A percentile compares a stretch with the other conserved stretches of the same genome.
Conservation (phyloP, 2,329 filamentous ascomycete species). For the Pseudogymnoascus sp. region DNA sequence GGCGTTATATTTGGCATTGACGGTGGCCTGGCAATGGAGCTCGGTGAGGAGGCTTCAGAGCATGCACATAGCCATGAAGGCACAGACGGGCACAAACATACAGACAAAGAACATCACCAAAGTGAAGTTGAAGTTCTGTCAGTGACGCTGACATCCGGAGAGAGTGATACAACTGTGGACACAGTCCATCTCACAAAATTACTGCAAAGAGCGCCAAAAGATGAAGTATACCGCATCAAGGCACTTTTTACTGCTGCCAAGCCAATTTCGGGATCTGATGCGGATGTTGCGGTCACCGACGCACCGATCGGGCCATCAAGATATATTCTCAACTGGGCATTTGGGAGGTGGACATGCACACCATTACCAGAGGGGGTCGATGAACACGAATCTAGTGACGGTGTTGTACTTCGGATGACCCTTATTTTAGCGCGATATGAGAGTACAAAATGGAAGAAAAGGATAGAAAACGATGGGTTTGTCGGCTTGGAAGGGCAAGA, state of each 20-base stretch:
- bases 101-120: conserved; percentile 53
- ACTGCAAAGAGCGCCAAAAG: conserved; percentile 68
- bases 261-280: conserved; percentile 42
- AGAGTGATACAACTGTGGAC: conserved; percentile 35
- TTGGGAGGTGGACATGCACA: conserved; percentile 90
- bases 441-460: conserved; percentile 69
- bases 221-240: conserved; percentile 95
- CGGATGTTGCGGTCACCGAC: conserved; percentile 30
- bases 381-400: conserved; percentile 47
- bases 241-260: conserved; percentile 46
- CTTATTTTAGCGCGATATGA: conserved; percentile 66
- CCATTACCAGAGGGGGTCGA: conserved; percentile 37
- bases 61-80: conserved; percentile 36
- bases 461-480: conserved; percentile 50
- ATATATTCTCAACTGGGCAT: conserved; percentile 97
- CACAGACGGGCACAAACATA: conserved; percentile 16
- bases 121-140: conserved; percentile 87
- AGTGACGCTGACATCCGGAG: conserved; percentile 51
- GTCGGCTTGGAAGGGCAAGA: conserved; percentile 40
- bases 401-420: conserved; percentile 59
- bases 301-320: conserved; percentile 35
- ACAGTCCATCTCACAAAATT: conserved; percentile 57
- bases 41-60: conserved; percentile 35
- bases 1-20: conserved; percentile 83
- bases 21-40: conserved; percentile 57